phyloP scores from a whole-genome alignment of 208 protist species.

The Chromosphaera perkinsii region DNA sequence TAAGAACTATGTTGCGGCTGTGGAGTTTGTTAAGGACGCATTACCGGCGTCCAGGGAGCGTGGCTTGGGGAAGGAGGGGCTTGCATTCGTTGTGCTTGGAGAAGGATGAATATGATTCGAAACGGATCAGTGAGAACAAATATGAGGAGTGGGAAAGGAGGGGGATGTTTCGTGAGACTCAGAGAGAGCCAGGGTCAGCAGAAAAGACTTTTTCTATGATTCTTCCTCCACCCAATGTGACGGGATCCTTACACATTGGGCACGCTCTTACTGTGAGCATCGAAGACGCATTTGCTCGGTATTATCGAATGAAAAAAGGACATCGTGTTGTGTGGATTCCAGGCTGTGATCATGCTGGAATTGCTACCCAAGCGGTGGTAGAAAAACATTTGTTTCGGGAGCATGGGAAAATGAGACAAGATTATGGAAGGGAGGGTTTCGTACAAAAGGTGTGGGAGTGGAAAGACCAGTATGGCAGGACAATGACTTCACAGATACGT shows the following conservation, averaged over 20 bases:
- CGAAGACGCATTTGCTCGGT: constrained; percentile 89
- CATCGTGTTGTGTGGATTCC: constrained; percentile 95
- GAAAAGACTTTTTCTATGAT: too few species aligned
- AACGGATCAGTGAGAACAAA: too few species aligned
- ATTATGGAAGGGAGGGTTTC: constrained; percentile 93
- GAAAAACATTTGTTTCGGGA: constrained; percentile 84
- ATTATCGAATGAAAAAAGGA: constrained; percentile 87
- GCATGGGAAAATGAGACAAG: constrained; percentile 68
- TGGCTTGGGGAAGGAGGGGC: too few species aligned
- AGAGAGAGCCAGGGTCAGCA: too few species aligned
- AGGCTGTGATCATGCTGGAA: constrained; percentile 97
- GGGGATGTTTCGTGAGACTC: too few species aligned
- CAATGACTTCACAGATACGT: constrained; percentile 90
- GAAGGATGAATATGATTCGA: too few species aligned
- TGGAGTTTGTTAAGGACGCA: too few species aligned
- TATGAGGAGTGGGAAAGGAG: too few species aligned
- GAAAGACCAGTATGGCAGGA: constrained; percentile 86
- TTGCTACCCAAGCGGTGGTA: constrained; percentile 77
- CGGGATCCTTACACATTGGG: constrained; percentile 96
- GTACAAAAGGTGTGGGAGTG: constrained; percentile 92
- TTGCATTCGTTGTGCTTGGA: too few species aligned
- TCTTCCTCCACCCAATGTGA: constrained; percentile 99
- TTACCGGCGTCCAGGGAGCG: too few species aligned
- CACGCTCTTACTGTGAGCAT: constrained; percentile 92
- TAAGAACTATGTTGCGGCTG: too few species aligned